Evolutionary conservation across 768 basidiomycete species (phyloP), one percentile per base, ranked within the genome.

Genomic region (Amanita pallidorosea): DNA sequence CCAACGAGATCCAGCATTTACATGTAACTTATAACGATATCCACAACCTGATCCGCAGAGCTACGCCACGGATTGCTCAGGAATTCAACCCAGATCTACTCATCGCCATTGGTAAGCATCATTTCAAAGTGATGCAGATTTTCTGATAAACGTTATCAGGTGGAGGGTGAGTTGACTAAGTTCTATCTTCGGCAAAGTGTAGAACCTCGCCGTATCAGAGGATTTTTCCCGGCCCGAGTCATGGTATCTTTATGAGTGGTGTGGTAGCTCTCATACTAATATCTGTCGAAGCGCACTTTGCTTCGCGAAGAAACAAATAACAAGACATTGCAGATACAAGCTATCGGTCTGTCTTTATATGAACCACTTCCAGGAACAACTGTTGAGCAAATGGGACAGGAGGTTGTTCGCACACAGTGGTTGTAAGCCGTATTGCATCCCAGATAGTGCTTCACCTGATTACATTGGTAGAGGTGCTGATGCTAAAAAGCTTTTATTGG

Each of bases 341-440:
- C 96, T 4, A 97, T 99, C 56, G 94, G 96, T 2, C 79, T 99
- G 29, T 94, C 92, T 5, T 74, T 99, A 3, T 99, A 99, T 59
- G 96, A 99, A 64, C 80, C 87, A 23, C 73, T 98, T 15, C 82
- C 83, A 5, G 89, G 83, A 15, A 77, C 80, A 3, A 80, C 80
- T 1, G 80, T 66, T 25, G 81, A 91, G 57, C 78, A 83, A 63
- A 75, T 92, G 46, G 88, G 88, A 45, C 76, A 70, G 53, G 84
- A 96, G 63, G 90, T 99, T 56, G 72, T 96, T 58, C 79, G 94
- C 49, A 99, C 94, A 13, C 96, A 99, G 66, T 99, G 96, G 96
- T 71, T 98, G 87, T 88, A 65, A 63, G 85, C 70, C 17, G 50
- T 45, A 13, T 37, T 33, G 33, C 27, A 45, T 35, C 52, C 43